A percentile compares a stretch with the other conserved stretches of the same genome.
These are phyloP conservation scores for Daldinia decipiens DNA, from an alignment of 495 filamentous ascomycete genomes.

Conservation along the genomic window DNA sequence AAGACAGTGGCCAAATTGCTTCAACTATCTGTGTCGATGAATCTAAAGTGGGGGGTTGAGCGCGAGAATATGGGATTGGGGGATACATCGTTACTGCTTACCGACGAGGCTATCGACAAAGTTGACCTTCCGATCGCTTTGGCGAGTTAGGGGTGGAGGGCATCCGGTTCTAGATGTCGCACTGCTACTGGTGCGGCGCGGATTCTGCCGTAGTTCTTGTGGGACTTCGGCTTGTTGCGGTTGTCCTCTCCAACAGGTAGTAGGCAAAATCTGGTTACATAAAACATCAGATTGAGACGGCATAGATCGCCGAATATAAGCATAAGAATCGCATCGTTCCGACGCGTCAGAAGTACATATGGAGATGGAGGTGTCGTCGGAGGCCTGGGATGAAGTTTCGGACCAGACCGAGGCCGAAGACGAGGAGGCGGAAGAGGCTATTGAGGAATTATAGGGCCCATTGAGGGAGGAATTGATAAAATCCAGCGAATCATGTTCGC, in stretches of 20 bases:
- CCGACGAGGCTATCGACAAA: constrained; percentile 99
- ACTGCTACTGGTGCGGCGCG: constrained; percentile 74
- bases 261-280: constrained; percentile 24
- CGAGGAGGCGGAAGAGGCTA: constrained; percentile 76
- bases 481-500: constrained; percentile 57
- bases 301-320: constrained; percentile 23
- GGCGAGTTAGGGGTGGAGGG: constrained; percentile 85
- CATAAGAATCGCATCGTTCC: constrained; percentile 56
- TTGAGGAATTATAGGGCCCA: constrained; percentile 72
- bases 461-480: constrained; percentile 56
- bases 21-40: constrained; percentile 97
- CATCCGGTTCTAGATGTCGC: constrained; percentile 66
- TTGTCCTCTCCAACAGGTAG: constrained; percentile 38
- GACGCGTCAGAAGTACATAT: constrained; percentile 54
- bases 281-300: constrained; percentile 20
- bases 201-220: constrained; percentile 79
- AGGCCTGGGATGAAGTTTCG: constrained; percentile 70
- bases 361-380: constrained; percentile 61
- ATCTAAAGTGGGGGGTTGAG: constrained; percentile 68
- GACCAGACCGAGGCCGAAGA: constrained; percentile 85
- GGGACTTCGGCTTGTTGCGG: constrained; percentile 61
- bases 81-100: constrained; percentile 66
- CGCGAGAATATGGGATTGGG: constrained; percentile 29
- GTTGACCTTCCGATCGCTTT: constrained; percentile 91
- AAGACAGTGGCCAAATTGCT: constrained; percentile 91